Evolutionary conservation across 805 yeast species (phyloP), one percentile per base, ranked within the genome.

Genomic region (Maudiozyma pseudohumilis): DNA sequence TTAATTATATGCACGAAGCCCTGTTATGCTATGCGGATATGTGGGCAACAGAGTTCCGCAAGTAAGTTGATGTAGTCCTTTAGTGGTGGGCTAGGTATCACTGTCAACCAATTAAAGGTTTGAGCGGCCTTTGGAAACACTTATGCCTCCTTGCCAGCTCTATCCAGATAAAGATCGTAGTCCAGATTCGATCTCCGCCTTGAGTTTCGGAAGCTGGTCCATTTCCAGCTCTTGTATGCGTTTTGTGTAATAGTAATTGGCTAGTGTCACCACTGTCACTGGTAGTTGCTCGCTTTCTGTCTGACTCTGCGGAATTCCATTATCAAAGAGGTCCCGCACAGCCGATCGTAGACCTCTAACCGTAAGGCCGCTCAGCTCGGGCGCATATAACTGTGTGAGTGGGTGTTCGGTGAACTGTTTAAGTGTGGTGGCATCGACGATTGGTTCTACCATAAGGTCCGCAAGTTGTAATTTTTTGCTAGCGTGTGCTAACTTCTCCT

Each of bases 231-330:
- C 53, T 2, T 35, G 29, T 2, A 58, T 40, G 15, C 63, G 43
- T 29, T 42, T 33, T 4, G 35, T 35, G 34, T 56, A 56, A 41
- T 51, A 55, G 35, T 48, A 40, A 31, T 58, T 56, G 5, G 61
- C 61, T 12, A 58, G 32, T 3, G 51, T 31, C 1, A 56, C 36
- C 11, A 56, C 45, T 11, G 49, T 55, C 3, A 44, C 36, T 5
- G 45, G 42, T 15, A 34, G 43, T 20, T 22, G 13, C 8, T 15
- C 24, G 5, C 3, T 5, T 9, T 11, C 10, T 3, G 15, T 23
- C 6, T 32, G 15, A 5, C 4, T 4, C 12, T 19, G 10, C 5
- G 13, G 13, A 11, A 45, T 27, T 8, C 50, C 55, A 10, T 20
- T 18, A 29, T 39, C 40, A 33, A 57, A 53, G 1, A 57, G 19